These are phyloP conservation scores for Nidularia sp. DNA, from an alignment of 768 basidiomycete species.

Conservation along the genomic window DNA sequence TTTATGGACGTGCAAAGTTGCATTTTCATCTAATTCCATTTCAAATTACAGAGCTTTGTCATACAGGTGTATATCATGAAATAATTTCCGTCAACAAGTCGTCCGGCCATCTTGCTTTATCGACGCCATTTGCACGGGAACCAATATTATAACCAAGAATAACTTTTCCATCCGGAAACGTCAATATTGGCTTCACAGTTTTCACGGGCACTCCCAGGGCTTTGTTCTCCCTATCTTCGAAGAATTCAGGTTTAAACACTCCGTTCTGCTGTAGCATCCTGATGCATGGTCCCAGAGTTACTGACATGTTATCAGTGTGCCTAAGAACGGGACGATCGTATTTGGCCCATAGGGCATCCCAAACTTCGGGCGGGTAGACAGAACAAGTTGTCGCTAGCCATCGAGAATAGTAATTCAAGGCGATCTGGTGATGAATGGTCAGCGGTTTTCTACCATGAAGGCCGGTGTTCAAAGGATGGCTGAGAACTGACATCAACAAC, in stretches of 20 bases:
- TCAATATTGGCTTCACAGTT: constrained; percentile 14
- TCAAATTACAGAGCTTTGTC: no score
- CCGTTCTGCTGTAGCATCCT: constrained; percentile 6
- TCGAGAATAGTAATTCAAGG: constrained; percentile 20
- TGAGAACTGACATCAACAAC: constrained; percentile 11
- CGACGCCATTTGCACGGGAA: constrained; percentile 14
- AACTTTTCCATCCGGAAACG: constrained; percentile 11
- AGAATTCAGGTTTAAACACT: constrained; percentile 10
- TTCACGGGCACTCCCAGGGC: constrained; percentile 9
- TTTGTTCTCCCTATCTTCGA: constrained; percentile 12
- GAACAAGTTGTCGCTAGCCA: constrained; percentile 15
- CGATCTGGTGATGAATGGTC: constrained; percentile 6
- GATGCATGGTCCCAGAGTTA: constrained; percentile 7
- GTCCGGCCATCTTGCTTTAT: constrained; percentile 15
- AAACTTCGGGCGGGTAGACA: constrained; percentile 13
- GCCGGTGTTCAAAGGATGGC: background rate
- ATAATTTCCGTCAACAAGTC: constrained; percentile 13
- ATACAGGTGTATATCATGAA: no score
- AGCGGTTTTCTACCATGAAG: background rate
- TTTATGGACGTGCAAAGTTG: no score
- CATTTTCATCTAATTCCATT: no score
- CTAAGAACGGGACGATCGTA: constrained; percentile 10
- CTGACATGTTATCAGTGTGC: constrained; percentile 14
- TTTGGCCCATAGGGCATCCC: constrained; percentile 12
- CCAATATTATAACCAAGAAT: constrained; percentile 14